phyloP scores from a whole-genome alignment of 1,284 basidiomycete genomes.

The Ceratobasidium sp. region DNA sequence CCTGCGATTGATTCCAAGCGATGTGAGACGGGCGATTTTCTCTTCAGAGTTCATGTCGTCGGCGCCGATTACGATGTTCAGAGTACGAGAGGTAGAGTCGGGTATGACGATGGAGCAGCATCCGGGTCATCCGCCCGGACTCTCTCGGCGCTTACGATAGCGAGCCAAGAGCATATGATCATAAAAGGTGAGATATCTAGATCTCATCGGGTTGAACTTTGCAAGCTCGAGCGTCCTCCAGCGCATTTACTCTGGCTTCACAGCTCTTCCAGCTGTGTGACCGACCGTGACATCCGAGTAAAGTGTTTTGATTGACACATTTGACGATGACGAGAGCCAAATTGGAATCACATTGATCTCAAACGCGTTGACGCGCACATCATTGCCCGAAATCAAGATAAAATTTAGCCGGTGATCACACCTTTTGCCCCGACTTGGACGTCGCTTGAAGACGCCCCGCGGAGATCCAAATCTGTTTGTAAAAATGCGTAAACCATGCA shows the following conservation, averaged over 20 bases:
- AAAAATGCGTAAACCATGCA: too few relatives aligned
- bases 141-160: slow-evolving; percentile 24
- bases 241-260: neutral
- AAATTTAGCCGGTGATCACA: neutral
- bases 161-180: neutral
- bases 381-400: neutral
- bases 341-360: neutral
- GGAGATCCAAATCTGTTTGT: neutral
- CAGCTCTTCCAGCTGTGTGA: too few relatives aligned
- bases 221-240: neutral
- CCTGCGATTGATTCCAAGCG: slow-evolving; percentile 10
- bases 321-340: too few relatives aligned
- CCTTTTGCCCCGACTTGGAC: too few relatives aligned
- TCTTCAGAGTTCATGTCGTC: slow-evolving; percentile 8
- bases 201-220: too few relatives aligned
- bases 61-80: neutral
- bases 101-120: slow-evolving; percentile 7
- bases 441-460: too few relatives aligned
- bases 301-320: too few relatives aligned
- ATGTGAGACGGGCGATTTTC: slow-evolving; percentile 4
- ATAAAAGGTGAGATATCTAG: neutral
- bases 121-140: slow-evolving; percentile 21
- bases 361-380: neutral
- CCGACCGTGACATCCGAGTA: too few relatives aligned
- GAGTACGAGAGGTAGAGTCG: neutral